Percentiles rank a stretch among this genome's conserved stretches.
Conservation (phyloP, 2,329 filamentous ascomycete species). For the Exophiala phaeomuriformis region DNA sequence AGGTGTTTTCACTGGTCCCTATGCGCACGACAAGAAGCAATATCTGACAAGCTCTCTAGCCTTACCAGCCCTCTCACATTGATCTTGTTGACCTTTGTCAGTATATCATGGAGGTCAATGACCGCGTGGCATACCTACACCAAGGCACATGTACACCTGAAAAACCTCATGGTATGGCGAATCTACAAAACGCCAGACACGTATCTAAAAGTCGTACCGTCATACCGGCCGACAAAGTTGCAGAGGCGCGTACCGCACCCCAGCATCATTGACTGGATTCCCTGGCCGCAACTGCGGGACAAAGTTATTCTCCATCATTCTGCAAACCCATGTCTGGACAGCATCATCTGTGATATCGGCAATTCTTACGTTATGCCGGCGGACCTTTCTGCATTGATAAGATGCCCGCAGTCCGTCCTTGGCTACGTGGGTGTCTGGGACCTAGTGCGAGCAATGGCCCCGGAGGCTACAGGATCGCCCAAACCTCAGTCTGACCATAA, state of each 20-base stretch:
- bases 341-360: conserved; percentile 13
- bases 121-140: conserved; percentile 14
- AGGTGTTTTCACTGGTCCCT: too few relatives aligned
- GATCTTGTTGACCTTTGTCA: conserved; percentile 8
- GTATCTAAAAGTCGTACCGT: conserved; percentile 2
- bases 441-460: conserved; percentile 11
- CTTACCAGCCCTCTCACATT: conserved; percentile 2
- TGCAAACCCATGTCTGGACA: conserved; percentile 9
- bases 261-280: conserved; percentile 13
- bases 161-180: conserved; percentile 12
- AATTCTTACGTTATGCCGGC: conserved; percentile 12
- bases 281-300: conserved; percentile 6
- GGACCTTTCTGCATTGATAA: conserved; percentile 10
- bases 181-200: conserved; percentile 2
- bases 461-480: conserved; percentile 5
- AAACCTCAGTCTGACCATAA: neutral
- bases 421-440: conserved; percentile 17
- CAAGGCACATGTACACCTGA: conserved; percentile 3
- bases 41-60: neutral
- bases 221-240: conserved; percentile 7
- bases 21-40: too few relatives aligned
- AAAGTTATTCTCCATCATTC: conserved; percentile 16
- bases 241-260: conserved; percentile 12
- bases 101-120: conserved; percentile 13
- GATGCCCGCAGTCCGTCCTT: neutral